Evolutionary conservation across 1,139 yeast species (phyloP).

Genomic region (Yamadazyma diospyri): DNA sequence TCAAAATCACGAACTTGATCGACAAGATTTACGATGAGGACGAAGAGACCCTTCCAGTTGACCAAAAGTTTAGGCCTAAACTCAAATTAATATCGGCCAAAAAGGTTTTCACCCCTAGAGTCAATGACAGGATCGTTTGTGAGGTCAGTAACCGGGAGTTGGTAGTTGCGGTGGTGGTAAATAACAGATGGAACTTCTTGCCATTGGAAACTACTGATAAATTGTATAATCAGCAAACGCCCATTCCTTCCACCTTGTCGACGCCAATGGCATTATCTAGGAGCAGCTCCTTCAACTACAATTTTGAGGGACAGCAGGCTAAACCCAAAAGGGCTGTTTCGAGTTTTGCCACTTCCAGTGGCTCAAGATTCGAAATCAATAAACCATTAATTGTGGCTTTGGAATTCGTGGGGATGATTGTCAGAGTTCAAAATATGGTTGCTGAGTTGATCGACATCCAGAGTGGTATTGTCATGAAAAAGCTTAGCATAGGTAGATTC

Average conservation of each 20-base stretch:
- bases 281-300: slow-evolving; percentile 8
- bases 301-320: slow-evolving; percentile 6
- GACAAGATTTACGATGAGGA: slow-evolving; percentile 19
- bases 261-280: slow-evolving; percentile 12
- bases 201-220: slow-evolving; percentile 45
- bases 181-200: slow-evolving; percentile 64
- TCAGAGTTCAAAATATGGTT: slow-evolving; percentile 48
- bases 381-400: slow-evolving; percentile 13
- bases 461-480: slow-evolving; percentile 61
- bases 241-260: slow-evolving; percentile 6
- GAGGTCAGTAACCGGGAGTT: slow-evolving; percentile 50
- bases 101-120: slow-evolving; percentile 64
- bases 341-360: background rate
- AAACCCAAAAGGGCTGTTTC: background rate
- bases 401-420: slow-evolving; percentile 64
- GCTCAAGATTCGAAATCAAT: slow-evolving; percentile 11
- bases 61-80: too few relatives aligned
- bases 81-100: slow-evolving; percentile 46
- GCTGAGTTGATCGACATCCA: slow-evolving; percentile 76
- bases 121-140: slow-evolving; percentile 67
- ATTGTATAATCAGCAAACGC: slow-evolving; percentile 35
- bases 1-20: slow-evolving; percentile 25
- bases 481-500: slow-evolving; percentile 59
- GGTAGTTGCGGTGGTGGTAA: slow-evolving; percentile 60
- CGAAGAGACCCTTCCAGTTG: background rate